Base-by-base conservation (phyloP, 2,329 filamentous ascomycete species). In the Sporothrix sp. region DNA sequence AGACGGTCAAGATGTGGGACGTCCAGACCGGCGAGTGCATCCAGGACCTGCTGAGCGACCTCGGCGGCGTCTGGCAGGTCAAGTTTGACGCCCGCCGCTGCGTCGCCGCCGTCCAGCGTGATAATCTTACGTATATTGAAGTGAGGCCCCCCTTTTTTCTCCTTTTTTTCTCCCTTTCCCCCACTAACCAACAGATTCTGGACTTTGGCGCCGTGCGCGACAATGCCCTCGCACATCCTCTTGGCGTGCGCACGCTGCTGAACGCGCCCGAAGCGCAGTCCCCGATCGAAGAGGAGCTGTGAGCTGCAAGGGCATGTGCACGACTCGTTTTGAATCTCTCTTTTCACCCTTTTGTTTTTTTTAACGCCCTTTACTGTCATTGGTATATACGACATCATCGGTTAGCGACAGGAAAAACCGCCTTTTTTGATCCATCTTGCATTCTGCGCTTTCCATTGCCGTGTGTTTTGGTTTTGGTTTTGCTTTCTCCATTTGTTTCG, bases 1-100 rank as follows among this genome's bases (percentile, higher is more conserved):
- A 91, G 61, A 96, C 88, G 3, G 74, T 98, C 57, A 98, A 98
- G 73, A 94, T 98, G 87, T 98, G 93, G 93, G 88, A 98, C 62
- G 85, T 96, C 45, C 81, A 82, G 60, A 95, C 84, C 2, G 93
- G 93, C 44, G 86, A 96, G 60, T 96, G 89, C 64, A 82, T 95
- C 48, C 86, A 91, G 58, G 91, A 98, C 66, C 76, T 98, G 37
- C 74, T 98, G 61, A 95, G 88, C 13, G 90, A 96, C 62, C 75
- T 98, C 32, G 91, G 84, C 58, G 90, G 91, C n/a, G 93, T 98
- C 7, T 98, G 93, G 93, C 93, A 98, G 70, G 93, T 98, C 61
- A 93, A 93, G 62, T 98, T 98, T 69, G 90, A 98, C 62, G 88
- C 94, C 63, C 78, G 93, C 58, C 79, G 91, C 65, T 98, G 93